Evolutionary conservation across 306 rosid species (phyloP).

Genomic region (Cucurbita ficifolia): DNA sequence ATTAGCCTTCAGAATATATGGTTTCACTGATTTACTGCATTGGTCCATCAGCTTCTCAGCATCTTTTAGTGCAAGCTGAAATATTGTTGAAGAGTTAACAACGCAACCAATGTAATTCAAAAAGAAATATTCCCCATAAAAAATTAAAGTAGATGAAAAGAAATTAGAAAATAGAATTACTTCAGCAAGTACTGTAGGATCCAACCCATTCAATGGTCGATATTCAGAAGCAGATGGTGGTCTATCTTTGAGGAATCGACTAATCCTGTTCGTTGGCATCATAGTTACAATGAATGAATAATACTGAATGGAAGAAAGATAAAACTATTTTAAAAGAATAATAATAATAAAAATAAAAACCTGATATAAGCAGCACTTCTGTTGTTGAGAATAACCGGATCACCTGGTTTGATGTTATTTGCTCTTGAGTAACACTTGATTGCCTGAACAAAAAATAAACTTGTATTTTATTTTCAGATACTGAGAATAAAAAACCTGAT

Average conservation of each 20-base stretch:
- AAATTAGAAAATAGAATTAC: conserved; percentile 26
- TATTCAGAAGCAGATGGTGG: conserved; percentile 70
- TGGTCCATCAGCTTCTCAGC: conserved; percentile 59
- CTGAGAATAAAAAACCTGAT: not conserved
- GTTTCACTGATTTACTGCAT: conserved; percentile 36
- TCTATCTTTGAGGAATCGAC: conserved; percentile 46
- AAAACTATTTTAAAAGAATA: not conserved
- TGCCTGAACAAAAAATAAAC: conserved; percentile 43
- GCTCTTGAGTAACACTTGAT: conserved; percentile 71
- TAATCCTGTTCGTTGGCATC: conserved; percentile 42
- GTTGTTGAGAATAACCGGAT: conserved; percentile 64
- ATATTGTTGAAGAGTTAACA: conserved; percentile 9
- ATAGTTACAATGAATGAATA: conserved; percentile 4
- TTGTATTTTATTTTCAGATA: conserved; percentile 1
- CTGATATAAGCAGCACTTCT: conserved; percentile 81
- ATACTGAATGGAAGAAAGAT: conserved; percentile 11
- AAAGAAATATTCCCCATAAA: conserved; percentile 3
- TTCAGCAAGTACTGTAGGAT: conserved; percentile 89
- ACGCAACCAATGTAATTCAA: not conserved
- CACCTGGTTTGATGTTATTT: conserved; percentile 58
- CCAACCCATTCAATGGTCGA: conserved; percentile 77
- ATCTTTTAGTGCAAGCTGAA: conserved; percentile 93
- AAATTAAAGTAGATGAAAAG: not conserved
- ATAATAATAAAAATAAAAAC: conserved; percentile 17
- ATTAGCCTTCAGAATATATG: conserved; percentile 63